Evolutionary conservation across 805 yeast genomes (phyloP).

Genomic region (Zygosaccharomyces rouxii): DNA sequence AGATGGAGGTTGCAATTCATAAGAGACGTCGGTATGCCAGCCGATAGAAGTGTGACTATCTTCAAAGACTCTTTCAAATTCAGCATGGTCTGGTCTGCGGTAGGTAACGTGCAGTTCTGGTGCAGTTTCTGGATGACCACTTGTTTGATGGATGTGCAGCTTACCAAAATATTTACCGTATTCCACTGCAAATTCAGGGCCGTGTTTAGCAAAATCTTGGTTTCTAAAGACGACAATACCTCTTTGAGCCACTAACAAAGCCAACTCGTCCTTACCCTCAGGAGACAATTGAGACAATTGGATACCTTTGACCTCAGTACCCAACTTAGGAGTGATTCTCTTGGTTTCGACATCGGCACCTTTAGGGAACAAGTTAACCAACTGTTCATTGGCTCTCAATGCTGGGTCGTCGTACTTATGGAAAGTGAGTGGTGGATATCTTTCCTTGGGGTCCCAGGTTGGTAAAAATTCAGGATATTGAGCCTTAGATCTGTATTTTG

Average conservation of each 20-base stretch:
- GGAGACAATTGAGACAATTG: slow-evolving; percentile 52
- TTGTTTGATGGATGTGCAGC: slow-evolving; percentile 65
- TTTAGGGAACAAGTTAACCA: slow-evolving; percentile 19
- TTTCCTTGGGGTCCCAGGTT: slow-evolving; percentile 26
- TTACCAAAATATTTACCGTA: slow-evolving; percentile 63
- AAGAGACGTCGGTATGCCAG: slow-evolving; percentile 74
- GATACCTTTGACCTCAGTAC: slow-evolving; percentile 56
- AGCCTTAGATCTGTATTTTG: slow-evolving; percentile 20
- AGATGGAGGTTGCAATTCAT: slow-evolving; percentile 68
- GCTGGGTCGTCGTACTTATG: slow-evolving; percentile 15
- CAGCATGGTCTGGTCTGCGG: slow-evolving; percentile 39
- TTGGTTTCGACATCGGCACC: slow-evolving; percentile 4
- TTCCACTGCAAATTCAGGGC: slow-evolving; percentile 44
- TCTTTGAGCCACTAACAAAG: slow-evolving; percentile 59
- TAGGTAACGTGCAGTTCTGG: slow-evolving; percentile 62
- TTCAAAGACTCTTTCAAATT: slow-evolving; percentile 27
- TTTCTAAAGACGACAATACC: slow-evolving; percentile 63
- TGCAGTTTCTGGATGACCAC: slow-evolving; percentile 56
- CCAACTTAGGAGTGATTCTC: slow-evolving; percentile 62
- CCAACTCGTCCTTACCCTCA: slow-evolving; percentile 61
- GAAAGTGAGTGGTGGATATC: slow-evolving; percentile 13
- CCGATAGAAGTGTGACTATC: slow-evolving; percentile 22
- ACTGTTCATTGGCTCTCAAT: slow-evolving; percentile 12
- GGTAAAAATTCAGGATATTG: slow-evolving; percentile 31
- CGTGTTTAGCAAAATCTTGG: slow-evolving; percentile 56